Conservation (phyloP, 345 rosid genomes). For the Corchorus capsularis region DNA sequence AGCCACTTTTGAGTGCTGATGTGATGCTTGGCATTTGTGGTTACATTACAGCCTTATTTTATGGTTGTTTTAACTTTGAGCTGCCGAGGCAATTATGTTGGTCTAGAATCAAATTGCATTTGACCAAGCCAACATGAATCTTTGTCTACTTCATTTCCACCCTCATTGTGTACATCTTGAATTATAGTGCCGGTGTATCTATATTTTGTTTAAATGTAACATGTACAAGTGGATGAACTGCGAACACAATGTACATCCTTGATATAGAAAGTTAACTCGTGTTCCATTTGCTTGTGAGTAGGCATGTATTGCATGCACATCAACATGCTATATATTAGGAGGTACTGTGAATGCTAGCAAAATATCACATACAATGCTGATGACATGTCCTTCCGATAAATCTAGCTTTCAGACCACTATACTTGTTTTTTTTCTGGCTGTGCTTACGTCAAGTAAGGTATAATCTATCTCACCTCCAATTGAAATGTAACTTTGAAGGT, state of each 20-base stretch:
- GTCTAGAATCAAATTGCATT: slow-evolving; percentile 2
- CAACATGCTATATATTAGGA: slow-evolving; percentile 3
- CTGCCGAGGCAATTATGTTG: slow-evolving; percentile 7
- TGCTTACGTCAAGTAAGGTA: slow-evolving; percentile 10
- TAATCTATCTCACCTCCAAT: neutral
- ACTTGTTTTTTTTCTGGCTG: neutral
- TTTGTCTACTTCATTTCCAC: neutral
- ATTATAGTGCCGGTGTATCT: neutral
- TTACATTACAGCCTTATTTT: neutral
- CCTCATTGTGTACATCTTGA: neutral
- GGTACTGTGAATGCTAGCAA: neutral
- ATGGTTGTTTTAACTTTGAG: neutral
- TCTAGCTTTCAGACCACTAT: neutral
- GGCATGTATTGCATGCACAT: neutral
- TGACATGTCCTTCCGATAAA: neutral
- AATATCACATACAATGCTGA: neutral
- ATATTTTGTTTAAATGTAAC: neutral
- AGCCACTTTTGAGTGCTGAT: neutral
- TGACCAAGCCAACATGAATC: neutral
- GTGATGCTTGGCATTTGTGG: neutral
- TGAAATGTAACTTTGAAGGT: neutral
- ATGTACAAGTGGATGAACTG: neutral
- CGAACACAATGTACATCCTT: neutral
- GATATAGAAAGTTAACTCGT: slow-evolving; percentile 2
- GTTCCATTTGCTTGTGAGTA: neutral